Evolutionary conservation across 2,329 filamentous ascomycete genomes (phyloP).

Genomic region (Aspergillus pseudonomiae): DNA sequence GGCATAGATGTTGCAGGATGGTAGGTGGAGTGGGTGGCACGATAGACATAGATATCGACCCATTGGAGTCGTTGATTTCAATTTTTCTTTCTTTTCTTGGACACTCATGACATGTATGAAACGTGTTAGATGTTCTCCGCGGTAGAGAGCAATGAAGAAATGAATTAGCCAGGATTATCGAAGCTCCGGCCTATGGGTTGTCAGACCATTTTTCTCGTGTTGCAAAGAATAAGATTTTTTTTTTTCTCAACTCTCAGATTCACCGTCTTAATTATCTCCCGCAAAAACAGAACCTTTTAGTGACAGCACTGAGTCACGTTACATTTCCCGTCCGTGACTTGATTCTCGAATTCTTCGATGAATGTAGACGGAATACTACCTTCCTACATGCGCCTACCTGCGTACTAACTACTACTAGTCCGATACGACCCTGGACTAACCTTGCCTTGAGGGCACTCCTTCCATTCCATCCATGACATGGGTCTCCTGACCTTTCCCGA

Average conservation of each 20-base stretch:
- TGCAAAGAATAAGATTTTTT: neutral
- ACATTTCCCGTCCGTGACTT: neutral
- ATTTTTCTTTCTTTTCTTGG: conserved; percentile 10
- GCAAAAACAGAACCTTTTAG: neutral
- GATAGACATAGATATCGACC: conserved; percentile 27
- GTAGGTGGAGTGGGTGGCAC: conserved; percentile 20
- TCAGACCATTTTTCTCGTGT: neutral
- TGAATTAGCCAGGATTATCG: conserved; percentile 7
- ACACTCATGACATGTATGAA: conserved; percentile 22
- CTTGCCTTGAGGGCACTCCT: neutral
- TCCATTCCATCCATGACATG: neutral
- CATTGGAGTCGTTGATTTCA: conserved; percentile 5
- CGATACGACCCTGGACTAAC: neutral
- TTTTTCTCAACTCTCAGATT: neutral
- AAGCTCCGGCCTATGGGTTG: neutral
- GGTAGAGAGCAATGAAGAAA: conserved; percentile 19
- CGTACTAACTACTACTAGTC: neutral
- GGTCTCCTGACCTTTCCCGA: neutral
- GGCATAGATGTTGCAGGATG: conserved; percentile 29
- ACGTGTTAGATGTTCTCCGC: conserved; percentile 20
- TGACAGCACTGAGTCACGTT: neutral
- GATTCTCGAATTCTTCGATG: neutral
- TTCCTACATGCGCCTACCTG: neutral
- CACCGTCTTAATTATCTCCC: neutral
- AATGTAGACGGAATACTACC: neutral